Evolutionary conservation across 2,329 filamentous ascomycete species (phyloP), one percentile per base, ranked within the genome.

Genomic region (Pseudogymnoascus sp.): DNA sequence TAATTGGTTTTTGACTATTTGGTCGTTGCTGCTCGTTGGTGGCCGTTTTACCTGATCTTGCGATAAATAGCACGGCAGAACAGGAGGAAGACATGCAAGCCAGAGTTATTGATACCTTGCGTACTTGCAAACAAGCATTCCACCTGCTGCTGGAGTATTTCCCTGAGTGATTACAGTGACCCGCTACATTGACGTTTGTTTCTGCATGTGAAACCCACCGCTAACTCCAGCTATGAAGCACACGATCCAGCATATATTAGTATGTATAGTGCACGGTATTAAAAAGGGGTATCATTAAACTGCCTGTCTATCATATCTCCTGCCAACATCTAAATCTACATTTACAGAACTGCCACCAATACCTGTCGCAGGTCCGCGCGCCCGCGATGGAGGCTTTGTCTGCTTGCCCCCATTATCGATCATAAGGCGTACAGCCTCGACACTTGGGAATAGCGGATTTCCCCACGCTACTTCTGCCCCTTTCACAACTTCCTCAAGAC

Each of bases 391-490:
- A 33, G 49, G 49, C 10, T 55, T 55, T 21, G n/a, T 29, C 11
- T 55, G 49, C 29, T 55, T 55, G 10, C 29, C 49, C 6, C 49
- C 59, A 35, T 61, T 61, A 31, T 35, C 49, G 7, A 62, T 60
- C 61, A 29, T 39, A 19, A 23, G 11, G 23, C 41, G 31, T 14
- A 62, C 19, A 26, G 55, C 55, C 49, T 62, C 52, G 8, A 60
- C n/a, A 43, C 39, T 60, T 11, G 23, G 35, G 16, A 61, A 61
- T 12, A 63, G 23, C 10, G 26, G 41, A 4, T 41, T 52, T 12
- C 68, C 70, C 16, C 71, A 62, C 29, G 66, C 69, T 19, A 59
- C 26, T 49, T 71, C 66, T 29, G 71, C 65, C 45, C 67, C 60
- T 14, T 38, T 31, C 8, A 67, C 39, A 59, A 65, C 65, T 7